Evolutionary conservation across 495 filamentous ascomycete genomes (phyloP).

Genomic region (Penicillium roqueforti): DNA sequence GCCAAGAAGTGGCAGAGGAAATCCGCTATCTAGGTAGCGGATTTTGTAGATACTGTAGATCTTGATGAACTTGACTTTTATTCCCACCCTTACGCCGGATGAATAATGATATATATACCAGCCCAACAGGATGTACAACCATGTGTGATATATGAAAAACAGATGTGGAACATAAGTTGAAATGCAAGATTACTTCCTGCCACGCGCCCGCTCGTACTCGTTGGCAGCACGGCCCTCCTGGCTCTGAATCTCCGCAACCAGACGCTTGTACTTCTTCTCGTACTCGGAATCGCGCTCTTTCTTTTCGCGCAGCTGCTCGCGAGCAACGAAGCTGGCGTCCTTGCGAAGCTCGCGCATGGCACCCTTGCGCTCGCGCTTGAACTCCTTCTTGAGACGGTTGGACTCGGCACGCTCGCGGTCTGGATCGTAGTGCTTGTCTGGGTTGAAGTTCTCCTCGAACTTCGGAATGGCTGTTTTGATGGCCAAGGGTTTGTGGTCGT

Average conservation of each 20-base stretch:
- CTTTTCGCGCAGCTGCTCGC: constrained; percentile 85
- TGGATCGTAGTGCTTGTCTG: constrained; percentile 92
- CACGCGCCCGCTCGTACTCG: constrained; percentile 78
- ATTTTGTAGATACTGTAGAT: background rate
- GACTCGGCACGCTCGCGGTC: constrained; percentile 80
- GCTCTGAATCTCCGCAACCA: constrained; percentile 91
- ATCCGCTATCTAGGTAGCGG: no score
- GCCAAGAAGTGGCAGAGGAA: constrained; percentile 15
- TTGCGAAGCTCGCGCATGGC: constrained; percentile 91
- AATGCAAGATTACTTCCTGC: constrained; percentile 46
- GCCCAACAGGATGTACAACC: constrained; percentile 17
- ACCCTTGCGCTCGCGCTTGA: constrained; percentile 93
- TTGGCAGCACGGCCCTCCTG: constrained; percentile 85
- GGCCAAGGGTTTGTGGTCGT: constrained; percentile 82
- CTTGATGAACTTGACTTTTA: constrained; percentile 22
- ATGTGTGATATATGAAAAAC: constrained; percentile 10
- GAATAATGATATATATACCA: constrained; percentile 25
- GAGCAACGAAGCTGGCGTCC: constrained; percentile 85
- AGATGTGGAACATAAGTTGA: background rate
- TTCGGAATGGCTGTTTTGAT: constrained; percentile 89
- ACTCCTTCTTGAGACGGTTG: constrained; percentile 76
- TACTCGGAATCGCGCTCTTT: constrained; percentile 85
- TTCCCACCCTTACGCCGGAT: constrained; percentile 27
- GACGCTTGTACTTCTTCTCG: constrained; percentile 87
- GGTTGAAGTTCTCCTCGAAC: constrained; percentile 95